Conservation (phyloP, 768 basidiomycete species). For the Boletus sp. region DNA sequence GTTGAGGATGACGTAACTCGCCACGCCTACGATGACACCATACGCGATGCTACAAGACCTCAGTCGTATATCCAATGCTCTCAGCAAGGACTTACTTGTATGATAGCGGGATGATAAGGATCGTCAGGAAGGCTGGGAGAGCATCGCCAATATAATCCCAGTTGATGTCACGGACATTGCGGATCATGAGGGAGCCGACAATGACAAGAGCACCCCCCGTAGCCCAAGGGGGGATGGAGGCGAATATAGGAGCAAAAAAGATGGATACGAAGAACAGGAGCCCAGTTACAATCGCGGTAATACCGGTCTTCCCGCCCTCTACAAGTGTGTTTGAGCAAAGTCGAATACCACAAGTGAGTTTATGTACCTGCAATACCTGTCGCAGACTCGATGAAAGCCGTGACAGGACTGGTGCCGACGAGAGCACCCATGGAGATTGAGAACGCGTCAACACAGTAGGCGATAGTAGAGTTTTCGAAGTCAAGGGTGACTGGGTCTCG, state of each 20-base stretch:
- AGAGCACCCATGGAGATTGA: conserved; percentile 79
- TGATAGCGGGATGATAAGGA: conserved; percentile 75
- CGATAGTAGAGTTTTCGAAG: conserved; percentile 80
- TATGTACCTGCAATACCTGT: conserved; percentile 70
- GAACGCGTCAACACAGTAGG: conserved; percentile 83
- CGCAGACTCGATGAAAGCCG: conserved; percentile 80
- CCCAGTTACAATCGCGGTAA: conserved; percentile 72
- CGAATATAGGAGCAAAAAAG: conserved; percentile 89
- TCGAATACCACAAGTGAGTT: background rate
- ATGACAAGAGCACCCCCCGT: conserved; percentile 85
- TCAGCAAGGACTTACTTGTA: conserved; percentile 57
- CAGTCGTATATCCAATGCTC: background rate
- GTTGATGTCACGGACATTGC: conserved; percentile 83
- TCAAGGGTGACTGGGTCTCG: conserved; percentile 82
- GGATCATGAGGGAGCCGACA: conserved; percentile 87
- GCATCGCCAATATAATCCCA: conserved; percentile 87
- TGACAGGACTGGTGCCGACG: conserved; percentile 78
- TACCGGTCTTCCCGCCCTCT: conserved; percentile 88
- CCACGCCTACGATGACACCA: conserved; percentile 80
- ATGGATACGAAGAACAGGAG: conserved; percentile 79
- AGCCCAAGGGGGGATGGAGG: conserved; percentile 84
- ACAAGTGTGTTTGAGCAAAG: conserved; percentile 13
- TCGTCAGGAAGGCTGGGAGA: conserved; percentile 82
- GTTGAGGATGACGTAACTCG: conserved; percentile 71
- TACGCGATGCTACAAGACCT: conserved; percentile 68